Conservation (phyloP, 1,284 basidiomycete genomes). For the Leccinum insigne region DNA sequence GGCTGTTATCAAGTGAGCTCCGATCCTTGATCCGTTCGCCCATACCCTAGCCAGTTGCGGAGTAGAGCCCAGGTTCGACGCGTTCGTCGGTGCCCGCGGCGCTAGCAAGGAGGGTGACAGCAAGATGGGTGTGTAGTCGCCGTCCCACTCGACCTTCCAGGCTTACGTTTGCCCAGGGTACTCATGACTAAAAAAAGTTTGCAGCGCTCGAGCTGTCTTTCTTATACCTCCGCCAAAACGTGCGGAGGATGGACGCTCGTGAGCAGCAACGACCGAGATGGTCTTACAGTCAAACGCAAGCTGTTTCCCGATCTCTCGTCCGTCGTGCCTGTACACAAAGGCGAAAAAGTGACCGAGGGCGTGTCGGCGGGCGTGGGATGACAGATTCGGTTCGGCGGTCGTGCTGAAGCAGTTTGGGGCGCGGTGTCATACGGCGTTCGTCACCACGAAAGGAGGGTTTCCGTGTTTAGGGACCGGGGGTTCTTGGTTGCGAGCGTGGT, state of each 20-base stretch:
- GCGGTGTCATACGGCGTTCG: conserved; percentile 69
- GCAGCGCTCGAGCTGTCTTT: too few species aligned
- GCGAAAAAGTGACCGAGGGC: conserved; percentile 93
- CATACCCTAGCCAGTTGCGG: too few species aligned
- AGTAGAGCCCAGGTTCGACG: too few species aligned
- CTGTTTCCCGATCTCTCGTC: conserved; percentile 78
- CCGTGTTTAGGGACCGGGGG: conserved; percentile 90
- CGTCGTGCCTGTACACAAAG: conserved; percentile 84
- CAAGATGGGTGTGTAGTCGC: too few species aligned
- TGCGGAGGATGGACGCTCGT: conserved; percentile 74
- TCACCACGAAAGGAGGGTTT: conserved; percentile 76
- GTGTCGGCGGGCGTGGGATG: conserved; percentile 92
- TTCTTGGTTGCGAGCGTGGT: conserved; percentile 81
- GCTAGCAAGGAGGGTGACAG: too few species aligned
- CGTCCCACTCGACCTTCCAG: too few species aligned
- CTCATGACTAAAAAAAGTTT: too few species aligned
- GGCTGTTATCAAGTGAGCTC: too few species aligned
- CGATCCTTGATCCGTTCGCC: too few species aligned
- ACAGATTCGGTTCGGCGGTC: conserved; percentile 70
- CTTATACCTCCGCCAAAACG: too few species aligned
- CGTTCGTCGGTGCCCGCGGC: too few species aligned
- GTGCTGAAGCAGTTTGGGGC: conserved; percentile 84
- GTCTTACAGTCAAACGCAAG: conserved; percentile 78
- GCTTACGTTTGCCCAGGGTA: too few species aligned
- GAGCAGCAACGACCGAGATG: conserved; percentile 49